These are phyloP conservation scores for Daldinia bambusicola DNA, from an alignment of 495 filamentous ascomycete species.

Conservation along the genomic window DNA sequence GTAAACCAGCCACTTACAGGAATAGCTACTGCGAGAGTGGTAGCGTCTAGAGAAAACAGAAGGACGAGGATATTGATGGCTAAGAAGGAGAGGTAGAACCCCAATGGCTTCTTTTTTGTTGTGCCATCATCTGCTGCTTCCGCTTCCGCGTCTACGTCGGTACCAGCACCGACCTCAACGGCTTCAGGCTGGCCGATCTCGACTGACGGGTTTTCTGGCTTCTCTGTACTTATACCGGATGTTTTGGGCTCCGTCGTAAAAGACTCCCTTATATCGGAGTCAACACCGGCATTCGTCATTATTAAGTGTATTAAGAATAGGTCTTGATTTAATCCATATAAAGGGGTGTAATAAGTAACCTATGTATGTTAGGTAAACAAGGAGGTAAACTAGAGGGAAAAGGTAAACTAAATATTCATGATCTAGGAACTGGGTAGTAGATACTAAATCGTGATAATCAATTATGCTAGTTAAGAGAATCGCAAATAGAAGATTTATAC, in stretches of 20 bases:
- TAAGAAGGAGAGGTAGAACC: slow-evolving; percentile 38
- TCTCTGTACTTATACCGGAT: slow-evolving; percentile 10
- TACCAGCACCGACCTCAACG: slow-evolving; percentile 13
- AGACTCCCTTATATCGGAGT: slow-evolving; percentile 4
- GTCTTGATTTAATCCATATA: background rate
- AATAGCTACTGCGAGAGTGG: slow-evolving; percentile 38
- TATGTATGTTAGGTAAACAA: no score
- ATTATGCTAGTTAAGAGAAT: background rate
- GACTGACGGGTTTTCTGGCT: slow-evolving; percentile 10
- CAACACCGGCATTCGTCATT: slow-evolving; percentile 15
- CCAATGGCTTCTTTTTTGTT: slow-evolving; percentile 23
- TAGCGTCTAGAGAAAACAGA: slow-evolving; percentile 36
- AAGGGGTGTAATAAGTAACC: background rate
- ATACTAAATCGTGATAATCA: background rate
- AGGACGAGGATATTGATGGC: slow-evolving; percentile 39
- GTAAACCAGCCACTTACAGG: slow-evolving; percentile 19
- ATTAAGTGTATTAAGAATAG: background rate
- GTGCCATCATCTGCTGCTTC: slow-evolving; percentile 6
- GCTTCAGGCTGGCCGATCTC: slow-evolving; percentile 12
- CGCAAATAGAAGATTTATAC: background rate
- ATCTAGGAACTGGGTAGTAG: background rate
- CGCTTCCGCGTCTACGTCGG: slow-evolving; percentile 16
- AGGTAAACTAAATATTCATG: background rate
- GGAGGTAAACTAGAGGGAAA: background rate
- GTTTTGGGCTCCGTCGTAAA: slow-evolving; percentile 20